Base-by-base conservation (phyloP, 1,284 basidiomycete species). In the Austroboletus novae-zelandiae region DNA sequence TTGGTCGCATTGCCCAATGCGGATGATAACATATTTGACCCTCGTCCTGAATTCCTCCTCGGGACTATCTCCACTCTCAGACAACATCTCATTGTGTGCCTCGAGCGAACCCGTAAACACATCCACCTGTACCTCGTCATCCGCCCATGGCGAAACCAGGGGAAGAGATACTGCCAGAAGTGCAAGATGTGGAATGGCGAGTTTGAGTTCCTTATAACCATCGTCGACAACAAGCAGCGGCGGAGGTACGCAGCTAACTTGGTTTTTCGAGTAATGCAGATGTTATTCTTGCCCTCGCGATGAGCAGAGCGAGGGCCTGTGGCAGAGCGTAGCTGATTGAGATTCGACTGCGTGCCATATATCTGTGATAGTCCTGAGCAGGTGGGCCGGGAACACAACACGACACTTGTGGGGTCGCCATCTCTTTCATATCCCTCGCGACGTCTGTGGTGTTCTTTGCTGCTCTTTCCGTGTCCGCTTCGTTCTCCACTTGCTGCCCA, bases 101-200 rank as follows among this genome's bases (percentile, higher is more conserved):
- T 87, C 82, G 23, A 86, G 78, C 0, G 87, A 92, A 2, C 86
- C 86, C 0, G 92, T 94, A 14, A 71, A 72, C 30, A 91, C 74
- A 58, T 90, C 80, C 34, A 81, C 81, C 40, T 74, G 76, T 31
- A 94, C 81, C 61, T 90, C 81, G 55, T 83, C 74, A 45, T 71
- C 59, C 0, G 82, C 62, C 63, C 80, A 91, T 0, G 91, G 91
- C 17, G n/a, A 95, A 75, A 89, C 82, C 9, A 81, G 74, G 1
- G 91, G 84, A 7, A n/a, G n/a, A n/a, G n/a, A 86, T 14, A 86
- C 78, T 6, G 82, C 71, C 2, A 95, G 76, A 35, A 85, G 79
- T 27, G 89, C 70, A 14, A 92, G 79, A 60, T 89, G 89, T 2
- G 92, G 90, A 47, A 95, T 93, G 0, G 92, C 92, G n/a, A n/a